Base-by-base conservation (phyloP, 192 early-diverging fungal species). In the Pilaira anomala region DNA sequence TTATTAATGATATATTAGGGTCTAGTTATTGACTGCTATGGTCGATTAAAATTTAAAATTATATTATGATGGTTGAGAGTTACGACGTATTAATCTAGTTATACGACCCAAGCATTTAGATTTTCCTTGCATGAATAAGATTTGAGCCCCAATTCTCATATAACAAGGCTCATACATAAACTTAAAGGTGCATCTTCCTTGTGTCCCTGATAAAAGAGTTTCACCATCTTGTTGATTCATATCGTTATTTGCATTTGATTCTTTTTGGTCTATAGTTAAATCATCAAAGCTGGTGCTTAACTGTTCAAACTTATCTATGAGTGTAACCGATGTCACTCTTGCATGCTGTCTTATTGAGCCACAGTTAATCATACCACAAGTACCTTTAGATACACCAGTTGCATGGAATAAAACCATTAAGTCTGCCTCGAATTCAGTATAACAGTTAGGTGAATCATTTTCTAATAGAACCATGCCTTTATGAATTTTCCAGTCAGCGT, bases 41-140 rank as follows among this genome's bases (percentile, higher is more conserved):
- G n/a, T n/a, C n/a, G n/a, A n/a, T n/a, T n/a, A n/a, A n/a, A n/a
- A n/a, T n/a, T n/a, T n/a, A n/a, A n/a, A n/a, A n/a, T 36, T 36
- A 36, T 36, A 9, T 36, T 36, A 36, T 36, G 33, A 9, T 28
- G 8, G 7, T 51, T 60, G n/a, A 36, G 33, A 1, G 11, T 36
- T 0, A 6, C 33, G 33, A 36, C 33, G 6, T 9, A 63, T 63
- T 59, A 79, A 65, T 3, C 65, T 63, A 1, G 81, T 73, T 9
- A 91, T 78, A 60, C 82, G 83, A 12, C 89, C 89, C 1, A 91
- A 73, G 58, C 89, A 89, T 64, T 88, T 91, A 28, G 83, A 76
- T 19, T 76, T 62, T n/a, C 77, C 86, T 59, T 83, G 75, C 51
- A 82, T 76, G 48, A 91, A 84, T 26, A 91, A 51, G 0, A 91